Evolutionary conservation across 495 filamentous ascomycete genomes (phyloP), one percentile per base, ranked within the genome.

Genomic region (Beverwykella pulmonaria): DNA sequence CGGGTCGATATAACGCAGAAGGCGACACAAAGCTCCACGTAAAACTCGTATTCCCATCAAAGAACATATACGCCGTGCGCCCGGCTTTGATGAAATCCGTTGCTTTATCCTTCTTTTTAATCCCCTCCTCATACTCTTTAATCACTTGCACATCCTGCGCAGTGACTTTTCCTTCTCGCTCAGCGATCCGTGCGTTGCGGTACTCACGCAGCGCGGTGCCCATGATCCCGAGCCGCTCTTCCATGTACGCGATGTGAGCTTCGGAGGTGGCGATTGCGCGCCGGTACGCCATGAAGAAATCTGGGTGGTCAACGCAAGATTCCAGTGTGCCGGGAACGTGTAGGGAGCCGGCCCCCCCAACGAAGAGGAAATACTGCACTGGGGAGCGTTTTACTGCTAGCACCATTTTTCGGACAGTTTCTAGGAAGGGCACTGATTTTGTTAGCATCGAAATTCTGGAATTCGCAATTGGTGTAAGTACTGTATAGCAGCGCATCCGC

Each of bases 231-330:
- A 75, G 60, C 0, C 73, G 73, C 30, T 71, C 71, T 50, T 73
- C 68, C 71, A 73, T 73, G 44, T 75, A 73, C 8, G 32, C 30
- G 30, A 71, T 71, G 32, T 73, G 71, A 1, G 73, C 68, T 59
- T 75, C 71, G 39, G 68, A 69, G n/a, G 68, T 67, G 19, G 73
- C 71, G 41, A 66, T 70, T 2, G 65, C 73, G 52, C 68, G 71
- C 0, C 73, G 71, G 61, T 75, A 75, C 6, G 73, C 68, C 9
- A 73, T 55, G 63, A 67, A 75, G 58, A 71, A 73, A 32, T 65
- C 61, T 0, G 65, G 57, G 48, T 57, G 53, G 61, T 75, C 73
- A 57, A 63, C 68, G 54, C 65, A 71, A n/a, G 19, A 26, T 32
- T 64, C 52, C 23, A 36, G 55, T 9, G 57, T 58, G 0, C 27